Percentiles rank a stretch among this genome's conserved stretches.
Conservation (phyloP, 2,329 filamentous ascomycete genomes). For the Aspergillus neotritici region DNA sequence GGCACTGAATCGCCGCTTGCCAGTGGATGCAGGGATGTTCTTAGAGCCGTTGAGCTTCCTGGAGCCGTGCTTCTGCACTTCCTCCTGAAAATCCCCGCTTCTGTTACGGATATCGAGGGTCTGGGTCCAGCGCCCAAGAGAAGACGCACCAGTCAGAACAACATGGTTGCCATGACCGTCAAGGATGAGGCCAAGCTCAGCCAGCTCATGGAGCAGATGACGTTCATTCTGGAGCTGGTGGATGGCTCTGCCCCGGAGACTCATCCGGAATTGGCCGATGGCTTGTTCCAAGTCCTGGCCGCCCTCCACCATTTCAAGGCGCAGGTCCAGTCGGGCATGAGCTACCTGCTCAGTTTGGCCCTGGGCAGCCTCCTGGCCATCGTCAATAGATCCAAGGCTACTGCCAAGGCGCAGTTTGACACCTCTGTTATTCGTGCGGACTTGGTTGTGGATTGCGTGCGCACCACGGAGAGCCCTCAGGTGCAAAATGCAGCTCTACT, state of each 20-base stretch:
- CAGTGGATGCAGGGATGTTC: slow-evolving; percentile 53
- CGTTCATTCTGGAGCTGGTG: slow-evolving; percentile 81
- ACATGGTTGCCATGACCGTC: slow-evolving; percentile 56
- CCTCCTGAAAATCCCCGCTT: slow-evolving; percentile 66
- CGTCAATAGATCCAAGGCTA: slow-evolving; percentile 64
- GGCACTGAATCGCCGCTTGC: slow-evolving; percentile 24
- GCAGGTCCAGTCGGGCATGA: slow-evolving; percentile 76
- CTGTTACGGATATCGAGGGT: slow-evolving; percentile 62
- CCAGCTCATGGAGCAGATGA: slow-evolving; percentile 66
- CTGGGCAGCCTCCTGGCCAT: slow-evolving; percentile 78
- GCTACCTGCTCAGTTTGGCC: slow-evolving; percentile 82
- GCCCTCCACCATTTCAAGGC: slow-evolving; percentile 80
- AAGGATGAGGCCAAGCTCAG: slow-evolving; percentile 62
- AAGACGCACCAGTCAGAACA: slow-evolving; percentile 69
- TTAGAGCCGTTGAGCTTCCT: slow-evolving; percentile 67
- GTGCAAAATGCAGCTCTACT: slow-evolving; percentile 89
- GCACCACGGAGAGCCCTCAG: slow-evolving; percentile 83
- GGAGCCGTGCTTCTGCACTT: slow-evolving; percentile 67
- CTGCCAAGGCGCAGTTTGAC: slow-evolving; percentile 55
- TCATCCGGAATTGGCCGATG: slow-evolving; percentile 68
- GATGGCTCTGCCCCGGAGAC: slow-evolving; percentile 71
- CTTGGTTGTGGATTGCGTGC: slow-evolving; percentile 86
- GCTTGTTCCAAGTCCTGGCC: slow-evolving; percentile 76
- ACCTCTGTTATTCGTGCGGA: slow-evolving; percentile 78
- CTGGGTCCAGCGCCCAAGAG: slow-evolving; percentile 71